Evolutionary conservation across 305 asterid genomes (phyloP).

Genomic region (Stenogyne calaminthoides): DNA sequence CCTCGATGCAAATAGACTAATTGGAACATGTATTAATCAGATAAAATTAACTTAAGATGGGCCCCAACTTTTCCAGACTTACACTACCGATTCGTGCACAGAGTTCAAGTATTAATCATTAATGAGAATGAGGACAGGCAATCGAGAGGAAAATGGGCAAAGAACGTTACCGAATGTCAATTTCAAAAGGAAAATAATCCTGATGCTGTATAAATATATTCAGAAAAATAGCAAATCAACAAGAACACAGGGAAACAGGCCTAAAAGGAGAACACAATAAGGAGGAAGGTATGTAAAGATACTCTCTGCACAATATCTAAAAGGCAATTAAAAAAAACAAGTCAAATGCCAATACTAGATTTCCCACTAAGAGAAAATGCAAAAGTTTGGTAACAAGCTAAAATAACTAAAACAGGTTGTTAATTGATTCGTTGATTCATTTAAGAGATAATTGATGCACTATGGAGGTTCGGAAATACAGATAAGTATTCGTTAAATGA

Average conservation of each 20-base stretch:
- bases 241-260: not conserved
- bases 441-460: not conserved
- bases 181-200: not conserved
- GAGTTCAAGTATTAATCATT: not conserved
- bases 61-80: not conserved
- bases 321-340: not conserved
- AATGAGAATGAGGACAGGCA: not conserved
- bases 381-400: not conserved
- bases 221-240: not conserved
- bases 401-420: not conserved
- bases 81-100: not conserved
- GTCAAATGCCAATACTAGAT: not conserved
- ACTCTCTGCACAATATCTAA: not conserved
- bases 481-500: not conserved
- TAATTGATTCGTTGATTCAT: not conserved
- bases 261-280: not conserved
- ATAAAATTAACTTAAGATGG: not conserved
- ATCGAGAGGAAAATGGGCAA: not conserved
- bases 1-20: constrained; percentile 14
- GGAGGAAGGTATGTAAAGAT: not conserved
- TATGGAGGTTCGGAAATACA: not conserved
- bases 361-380: not conserved
- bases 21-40: not conserved
- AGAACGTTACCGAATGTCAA: not conserved
- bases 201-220: not conserved